Conservation (phyloP, 352 stramenopile genomes). For the Phytophthora syringae region DNA sequence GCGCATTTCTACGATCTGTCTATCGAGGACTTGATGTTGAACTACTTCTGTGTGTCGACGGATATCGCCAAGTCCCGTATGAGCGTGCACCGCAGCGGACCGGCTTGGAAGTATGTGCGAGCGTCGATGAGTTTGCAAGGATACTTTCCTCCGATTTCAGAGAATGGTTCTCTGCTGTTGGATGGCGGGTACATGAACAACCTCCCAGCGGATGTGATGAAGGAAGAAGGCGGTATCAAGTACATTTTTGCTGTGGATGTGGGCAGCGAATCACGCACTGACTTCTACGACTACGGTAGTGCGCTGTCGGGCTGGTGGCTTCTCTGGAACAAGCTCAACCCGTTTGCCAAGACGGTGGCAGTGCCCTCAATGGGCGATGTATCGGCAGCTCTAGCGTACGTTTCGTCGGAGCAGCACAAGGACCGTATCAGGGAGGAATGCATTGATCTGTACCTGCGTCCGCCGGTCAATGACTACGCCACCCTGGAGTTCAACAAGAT, state of each 20-base stretch:
- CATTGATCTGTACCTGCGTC: conserved; percentile 90
- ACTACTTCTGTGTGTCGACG: conserved; percentile 93
- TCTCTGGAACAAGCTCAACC: conserved; percentile 92
- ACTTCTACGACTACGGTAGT: conserved; percentile 85
- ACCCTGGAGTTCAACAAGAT: conserved; percentile 95
- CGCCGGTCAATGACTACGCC: conserved; percentile 89
- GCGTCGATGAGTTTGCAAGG: conserved; percentile 93
- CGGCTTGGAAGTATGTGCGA: conserved; percentile 91
- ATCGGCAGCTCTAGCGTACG: conserved; percentile 86
- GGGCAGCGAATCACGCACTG: conserved; percentile 73
- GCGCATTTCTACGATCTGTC: conserved; percentile 77
- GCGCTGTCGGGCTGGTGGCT: conserved; percentile 91
- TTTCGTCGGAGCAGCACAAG: conserved; percentile 91
- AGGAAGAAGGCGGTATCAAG: conserved; percentile 87
- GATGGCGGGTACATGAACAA: conserved; percentile 96
- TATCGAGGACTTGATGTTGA: conserved; percentile 92
- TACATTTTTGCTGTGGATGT: conserved; percentile 93
- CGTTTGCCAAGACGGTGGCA: conserved; percentile 85
- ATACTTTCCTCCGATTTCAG: conserved; percentile 91
- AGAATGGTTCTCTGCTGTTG: conserved; percentile 86
- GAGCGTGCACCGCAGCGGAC: conserved; percentile 87
- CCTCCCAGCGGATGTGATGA: conserved; percentile 92
- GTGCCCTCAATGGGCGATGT: conserved; percentile 94
- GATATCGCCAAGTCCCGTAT: conserved; percentile 92
- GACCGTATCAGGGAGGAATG: conserved; percentile 84